Percentiles rank a stretch among this genome's conserved stretches.
Evolutionary conservation across 2,329 filamentous ascomycete species (phyloP).

Genomic region (Phyllosticta citriasiana): DNA sequence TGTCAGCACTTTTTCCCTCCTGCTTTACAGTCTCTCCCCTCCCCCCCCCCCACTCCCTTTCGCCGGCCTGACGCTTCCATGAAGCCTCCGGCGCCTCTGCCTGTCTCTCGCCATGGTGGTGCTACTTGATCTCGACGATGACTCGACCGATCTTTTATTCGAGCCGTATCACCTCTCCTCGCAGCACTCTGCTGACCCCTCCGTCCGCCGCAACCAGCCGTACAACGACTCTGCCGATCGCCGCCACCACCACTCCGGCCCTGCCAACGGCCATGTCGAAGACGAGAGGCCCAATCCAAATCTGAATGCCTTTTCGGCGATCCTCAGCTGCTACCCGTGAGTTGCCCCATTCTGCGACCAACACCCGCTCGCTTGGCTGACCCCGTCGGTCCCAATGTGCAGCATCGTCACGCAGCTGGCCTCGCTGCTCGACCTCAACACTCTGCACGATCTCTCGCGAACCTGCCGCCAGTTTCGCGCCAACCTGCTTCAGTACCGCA

Average conservation of each 20-base stretch:
- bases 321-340: slow-evolving; percentile 61
- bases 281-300: slow-evolving; percentile 40
- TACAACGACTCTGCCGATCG: slow-evolving; percentile 3
- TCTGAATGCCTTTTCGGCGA: slow-evolving; percentile 49
- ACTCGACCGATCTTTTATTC: slow-evolving; percentile 19
- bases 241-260: background rate
- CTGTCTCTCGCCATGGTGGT: slow-evolving; percentile 30
- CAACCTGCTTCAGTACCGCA: slow-evolving; percentile 69
- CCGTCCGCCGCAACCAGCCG: slow-evolving; percentile 4
- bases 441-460: slow-evolving; percentile 70
- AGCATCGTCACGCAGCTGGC: slow-evolving; percentile 72
- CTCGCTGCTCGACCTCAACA: slow-evolving; percentile 72
- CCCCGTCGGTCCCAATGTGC: slow-evolving; percentile 12
- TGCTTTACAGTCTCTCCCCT: background rate
- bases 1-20: background rate
- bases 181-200: slow-evolving; percentile 19
- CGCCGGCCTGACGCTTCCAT: slow-evolving; percentile 6
- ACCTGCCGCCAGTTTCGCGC: slow-evolving; percentile 72
- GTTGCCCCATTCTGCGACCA: slow-evolving; percentile 26
- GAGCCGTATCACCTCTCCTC: slow-evolving; percentile 12
- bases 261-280: slow-evolving; percentile 4
- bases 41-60: too few species aligned
- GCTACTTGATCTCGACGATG: slow-evolving; percentile 34
- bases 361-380: background rate
- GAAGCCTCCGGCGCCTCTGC: slow-evolving; percentile 1